Base-by-base conservation (phyloP, 257 asterid genomes). In the Nicotiana noctiflora region DNA sequence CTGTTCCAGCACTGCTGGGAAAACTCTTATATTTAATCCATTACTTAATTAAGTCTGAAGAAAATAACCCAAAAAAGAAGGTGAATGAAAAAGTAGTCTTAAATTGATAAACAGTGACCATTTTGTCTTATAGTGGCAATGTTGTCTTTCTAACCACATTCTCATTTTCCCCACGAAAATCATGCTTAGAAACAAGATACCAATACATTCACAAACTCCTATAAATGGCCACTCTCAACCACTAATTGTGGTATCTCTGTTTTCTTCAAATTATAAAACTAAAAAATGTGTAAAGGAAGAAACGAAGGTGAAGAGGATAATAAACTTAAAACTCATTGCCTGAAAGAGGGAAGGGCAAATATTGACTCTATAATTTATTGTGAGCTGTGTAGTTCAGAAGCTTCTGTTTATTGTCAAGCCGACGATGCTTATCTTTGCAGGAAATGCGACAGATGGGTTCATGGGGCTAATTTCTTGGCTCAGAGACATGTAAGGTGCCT, bases 361-460 rank as follows among this genome's bases (percentile, higher is more conserved):
- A 40, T 9, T 68, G 29, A 11, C 0, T 68, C 76, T 19, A 44
- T 4, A 19, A 68, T 85, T 44, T 40, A 60, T 4, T 89, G 90
- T 63, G 90, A 87, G 80, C 89, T 85, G 3, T 89, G 92, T 79
- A 72, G 75, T 44, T 80, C 86, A 57, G 80, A 65, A 15, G 92
- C 92, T 21, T 52, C 84, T 15, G 78, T 89, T 13, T 87, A 87
- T 79, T 89, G 92, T 84, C 84, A 81, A 63, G 90, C 92, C 10
- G 92, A 89, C 78, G 81, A 80, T 70, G 92, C 92, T 5, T 87
- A 84, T 81, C 84, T 89, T 29, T 89, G 92, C 85, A 44, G 76
- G 81, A 84, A 89, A 84, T 89, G 92, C 57, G 92, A 89, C 53
- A 64, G 55, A 23, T 79, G 81, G 87, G 90, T 89, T 17, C 90